Evolutionary conservation across 257 asterid genomes (phyloP).

Genomic region (Primulina huaijiensis): DNA sequence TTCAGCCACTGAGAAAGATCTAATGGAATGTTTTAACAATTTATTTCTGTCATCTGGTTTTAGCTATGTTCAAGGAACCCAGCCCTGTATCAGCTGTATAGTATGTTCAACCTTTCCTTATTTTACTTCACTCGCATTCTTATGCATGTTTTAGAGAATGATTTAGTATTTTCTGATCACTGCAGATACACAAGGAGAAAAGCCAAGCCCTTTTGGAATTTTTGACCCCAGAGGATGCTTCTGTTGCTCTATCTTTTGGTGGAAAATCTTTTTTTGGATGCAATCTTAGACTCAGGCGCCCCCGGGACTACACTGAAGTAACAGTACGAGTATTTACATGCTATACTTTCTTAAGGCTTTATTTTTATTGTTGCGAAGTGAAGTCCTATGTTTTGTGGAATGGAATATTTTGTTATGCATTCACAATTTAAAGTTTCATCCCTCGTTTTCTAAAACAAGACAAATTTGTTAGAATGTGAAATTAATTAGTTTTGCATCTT

Average conservation of each 20-base stretch:
- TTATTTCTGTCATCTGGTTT: constrained; percentile 71
- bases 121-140: constrained; percentile 13
- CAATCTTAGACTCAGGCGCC: constrained; percentile 80
- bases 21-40: constrained; percentile 69
- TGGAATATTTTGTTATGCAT: neutral
- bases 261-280: constrained; percentile 69
- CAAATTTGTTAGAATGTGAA: neutral
- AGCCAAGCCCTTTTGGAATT: constrained; percentile 94
- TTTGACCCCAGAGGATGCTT: constrained; percentile 95
- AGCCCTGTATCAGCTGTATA: constrained; percentile 93
- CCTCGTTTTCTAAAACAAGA: neutral
- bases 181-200: constrained; percentile 95
- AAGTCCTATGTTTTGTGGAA: neutral
- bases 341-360: constrained; percentile 13
- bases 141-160: constrained; percentile 22
- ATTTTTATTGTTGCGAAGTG: neutral
- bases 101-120: constrained; percentile 44
- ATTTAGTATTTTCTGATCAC: constrained; percentile 7
- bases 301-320: constrained; percentile 74
- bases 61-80: constrained; percentile 71
- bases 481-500: neutral
- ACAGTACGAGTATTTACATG: constrained; percentile 63
- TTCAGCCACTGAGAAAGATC: constrained; percentile 78
- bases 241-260: constrained; percentile 81
- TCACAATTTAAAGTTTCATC: neutral